Conservation (phyloP, 2,329 filamentous ascomycete genomes). For the Neopestalotiopsis rosae region DNA sequence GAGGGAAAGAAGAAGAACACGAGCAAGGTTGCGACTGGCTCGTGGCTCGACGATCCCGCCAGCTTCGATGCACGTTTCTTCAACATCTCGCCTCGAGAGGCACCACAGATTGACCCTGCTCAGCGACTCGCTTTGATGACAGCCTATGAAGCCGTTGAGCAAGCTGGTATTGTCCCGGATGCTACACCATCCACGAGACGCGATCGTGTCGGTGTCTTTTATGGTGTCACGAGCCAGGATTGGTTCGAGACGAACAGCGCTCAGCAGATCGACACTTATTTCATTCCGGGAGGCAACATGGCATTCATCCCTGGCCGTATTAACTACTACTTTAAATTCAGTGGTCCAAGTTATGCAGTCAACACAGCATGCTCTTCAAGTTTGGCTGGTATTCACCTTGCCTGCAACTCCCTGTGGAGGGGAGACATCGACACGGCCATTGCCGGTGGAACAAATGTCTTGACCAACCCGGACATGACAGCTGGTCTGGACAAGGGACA, state of each 20-base stretch:
- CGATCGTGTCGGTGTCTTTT: conserved; percentile 28
- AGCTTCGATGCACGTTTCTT: conserved; percentile 31
- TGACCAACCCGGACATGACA: conserved; percentile 70
- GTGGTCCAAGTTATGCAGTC: conserved; percentile 33
- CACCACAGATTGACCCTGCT: conserved; percentile 61
- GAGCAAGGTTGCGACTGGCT: conserved; percentile 22
- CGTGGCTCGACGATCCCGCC: conserved; percentile 27
- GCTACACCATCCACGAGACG: conserved; percentile 24
- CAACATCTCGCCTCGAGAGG: conserved; percentile 31
- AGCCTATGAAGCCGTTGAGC: conserved; percentile 71
- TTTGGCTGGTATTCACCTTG: conserved; percentile 29
- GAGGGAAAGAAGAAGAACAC: conserved; percentile 27
- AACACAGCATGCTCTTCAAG: conserved; percentile 38
- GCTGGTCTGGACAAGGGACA: conserved; percentile 65
- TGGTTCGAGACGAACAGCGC: conserved; percentile 69
- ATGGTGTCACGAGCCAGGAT: conserved; percentile 28
- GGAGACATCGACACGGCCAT: conserved; percentile 69
- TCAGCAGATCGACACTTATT: conserved; percentile 57
- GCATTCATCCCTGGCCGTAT: conserved; percentile 44
- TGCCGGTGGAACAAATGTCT: conserved; percentile 66
- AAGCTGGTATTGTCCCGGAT: conserved; percentile 48
- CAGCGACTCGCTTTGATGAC: conserved; percentile 68
- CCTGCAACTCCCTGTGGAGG: conserved; percentile 64
- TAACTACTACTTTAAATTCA: conserved; percentile 42
- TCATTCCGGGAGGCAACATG: conserved; percentile 38